Evolutionary conservation across 2,329 filamentous ascomycete species (phyloP), one percentile per base, ranked within the genome.

Genomic region (Cladophialophora psammophila): DNA sequence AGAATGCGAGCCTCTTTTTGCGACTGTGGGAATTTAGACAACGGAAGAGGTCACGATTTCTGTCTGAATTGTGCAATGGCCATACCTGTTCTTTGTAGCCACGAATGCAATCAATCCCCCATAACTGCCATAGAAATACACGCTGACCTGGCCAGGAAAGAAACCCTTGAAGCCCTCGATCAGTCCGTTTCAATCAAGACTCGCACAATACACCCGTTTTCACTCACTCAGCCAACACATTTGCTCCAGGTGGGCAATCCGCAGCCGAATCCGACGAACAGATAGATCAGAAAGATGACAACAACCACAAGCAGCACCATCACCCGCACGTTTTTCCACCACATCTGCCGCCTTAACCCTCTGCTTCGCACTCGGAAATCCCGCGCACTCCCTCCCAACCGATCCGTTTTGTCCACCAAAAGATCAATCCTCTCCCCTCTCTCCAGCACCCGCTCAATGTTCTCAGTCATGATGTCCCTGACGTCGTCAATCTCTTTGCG

Each of bases 301-400:
- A 85, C 83, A 36, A 95, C 80, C 1, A 94, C 92, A 53, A 97
- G 76, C 73, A 99, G 79, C 6, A 87, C 90, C 93, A 98, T 97
- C 73, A 99, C 81, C 83, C 96, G 96, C 54, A 96, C 87, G 78
- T 99, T 98, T 89, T 98, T 98, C 94, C 94, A 98, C 95, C 95
- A 99, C 95, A 99, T 98, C 80, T 90, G 87, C 76, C 96, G 87
- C 82, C 95, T 91, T 74, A 99, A 79, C 0, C 93, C 93, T 32
- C 93, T 84, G 78, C 91, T 96, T 72, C 94, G 86, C 18, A 98
- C 90, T 60, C 95, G 85, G 77, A 99, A 99, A 77, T 99, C 95
- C 74, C 90, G 85, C 61, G 95, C 93, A 78, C 89, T 95, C 34
- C 92, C 92, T 13, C 94, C 95, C 45, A 99, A 80, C 52, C 93